Evolutionary conservation across 352 stramenopile species (phyloP).

Genomic region (Globisporangium lucens): DNA sequence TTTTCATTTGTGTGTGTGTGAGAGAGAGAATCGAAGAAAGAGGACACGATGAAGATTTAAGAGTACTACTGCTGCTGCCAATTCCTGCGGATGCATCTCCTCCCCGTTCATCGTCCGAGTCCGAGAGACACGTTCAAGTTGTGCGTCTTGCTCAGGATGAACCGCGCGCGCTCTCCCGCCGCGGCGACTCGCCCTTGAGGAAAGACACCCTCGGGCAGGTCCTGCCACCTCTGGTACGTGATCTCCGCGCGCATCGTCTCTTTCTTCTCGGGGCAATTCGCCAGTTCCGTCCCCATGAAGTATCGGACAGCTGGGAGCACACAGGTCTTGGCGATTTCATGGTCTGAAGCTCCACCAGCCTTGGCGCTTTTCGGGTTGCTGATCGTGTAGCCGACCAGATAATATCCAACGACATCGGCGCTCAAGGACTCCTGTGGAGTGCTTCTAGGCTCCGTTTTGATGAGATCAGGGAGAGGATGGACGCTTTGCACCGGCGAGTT

Average conservation of each 20-base stretch:
- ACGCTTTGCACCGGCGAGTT: slow-evolving; percentile 53
- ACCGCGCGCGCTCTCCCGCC: slow-evolving; percentile 69
- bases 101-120: slow-evolving; percentile 32
- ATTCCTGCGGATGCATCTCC: not conserved
- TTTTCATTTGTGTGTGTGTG: not conserved
- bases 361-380: not conserved
- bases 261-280: slow-evolving; percentile 52
- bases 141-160: slow-evolving; percentile 77
- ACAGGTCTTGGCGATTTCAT: slow-evolving; percentile 37
- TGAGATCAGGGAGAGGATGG: slow-evolving; percentile 68
- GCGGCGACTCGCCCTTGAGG: slow-evolving; percentile 49
- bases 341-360: slow-evolving; percentile 12
- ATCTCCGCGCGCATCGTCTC: slow-evolving; percentile 59
- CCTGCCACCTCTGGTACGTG: slow-evolving; percentile 60
- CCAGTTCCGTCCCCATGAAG: slow-evolving; percentile 77
- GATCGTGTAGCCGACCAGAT: slow-evolving; percentile 71
- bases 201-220: slow-evolving; percentile 65
- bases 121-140: slow-evolving; percentile 54
- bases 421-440: not conserved
- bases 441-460: slow-evolving; percentile 27
- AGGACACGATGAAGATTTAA: not conserved
- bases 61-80: not conserved
- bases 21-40: slow-evolving; percentile 5
- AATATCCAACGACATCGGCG: slow-evolving; percentile 40
- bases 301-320: slow-evolving; percentile 67